A percentile compares a stretch with the other conserved stretches of the same genome.
These are phyloP conservation scores for Suillus discolor DNA, from an alignment of 768 basidiomycete genomes.

Conservation along the genomic window DNA sequence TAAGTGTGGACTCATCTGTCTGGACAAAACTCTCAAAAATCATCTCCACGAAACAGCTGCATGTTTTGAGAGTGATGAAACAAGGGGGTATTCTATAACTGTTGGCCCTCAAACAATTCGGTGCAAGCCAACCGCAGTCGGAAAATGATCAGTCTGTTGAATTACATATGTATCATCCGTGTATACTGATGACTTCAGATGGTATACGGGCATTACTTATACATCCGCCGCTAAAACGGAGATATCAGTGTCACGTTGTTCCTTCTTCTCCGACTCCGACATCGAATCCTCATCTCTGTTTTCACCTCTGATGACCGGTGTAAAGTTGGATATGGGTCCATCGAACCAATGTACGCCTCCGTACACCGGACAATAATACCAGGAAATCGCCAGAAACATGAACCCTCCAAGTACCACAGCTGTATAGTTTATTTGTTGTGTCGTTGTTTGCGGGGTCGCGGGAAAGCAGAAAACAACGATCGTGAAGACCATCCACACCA, in stretches of 20 bases:
- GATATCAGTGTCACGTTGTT: not conserved
- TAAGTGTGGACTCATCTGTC: too few relatives aligned
- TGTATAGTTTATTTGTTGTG: not conserved
- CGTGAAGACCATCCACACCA: conserved; percentile 40
- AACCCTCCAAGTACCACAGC: conserved; percentile 33
- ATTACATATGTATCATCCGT: not conserved
- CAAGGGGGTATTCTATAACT: too few relatives aligned
- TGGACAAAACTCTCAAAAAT: too few relatives aligned
- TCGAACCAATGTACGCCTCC: conserved; percentile 32
- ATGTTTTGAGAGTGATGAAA: too few relatives aligned
- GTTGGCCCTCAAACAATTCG: too few relatives aligned
- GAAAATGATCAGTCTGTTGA: not conserved
- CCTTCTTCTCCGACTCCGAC: not conserved
- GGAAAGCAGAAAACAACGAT: conserved; percentile 30
- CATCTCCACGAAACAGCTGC: too few relatives aligned
- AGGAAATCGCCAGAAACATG: conserved; percentile 20
- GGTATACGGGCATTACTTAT: not conserved
- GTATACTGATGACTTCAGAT: not conserved
- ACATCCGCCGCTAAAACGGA: not conserved
- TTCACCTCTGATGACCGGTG: not conserved
- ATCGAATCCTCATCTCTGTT: not conserved
- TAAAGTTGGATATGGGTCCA: conserved; percentile 25
- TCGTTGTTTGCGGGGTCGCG: not conserved
- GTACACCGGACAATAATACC: conserved; percentile 20
- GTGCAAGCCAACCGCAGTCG: too few relatives aligned